A percentile compares a stretch with the other conserved stretches of the same genome.
Evolutionary conservation across 2,329 filamentous ascomycete genomes (phyloP).

Genomic region (Dactylellina leptospora): DNA sequence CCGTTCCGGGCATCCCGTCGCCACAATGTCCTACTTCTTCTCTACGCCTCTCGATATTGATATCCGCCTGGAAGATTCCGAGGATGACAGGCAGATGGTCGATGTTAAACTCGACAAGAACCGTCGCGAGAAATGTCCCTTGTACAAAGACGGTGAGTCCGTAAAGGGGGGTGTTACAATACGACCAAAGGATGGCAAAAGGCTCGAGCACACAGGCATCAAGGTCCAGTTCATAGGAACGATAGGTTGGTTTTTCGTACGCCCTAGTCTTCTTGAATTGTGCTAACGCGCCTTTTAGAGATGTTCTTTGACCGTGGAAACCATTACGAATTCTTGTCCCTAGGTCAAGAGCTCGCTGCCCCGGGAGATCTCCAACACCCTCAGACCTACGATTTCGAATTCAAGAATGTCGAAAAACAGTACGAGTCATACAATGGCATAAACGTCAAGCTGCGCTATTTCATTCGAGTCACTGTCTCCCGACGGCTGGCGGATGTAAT

Average conservation of each 20-base stretch:
- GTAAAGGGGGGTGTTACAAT: constrained; percentile 96
- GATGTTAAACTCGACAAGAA: constrained; percentile 99
- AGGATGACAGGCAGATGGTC: constrained; percentile 86
- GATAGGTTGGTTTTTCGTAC: constrained; percentile 71
- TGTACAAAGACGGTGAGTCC: constrained; percentile 98
- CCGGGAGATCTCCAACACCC: constrained; percentile 98
- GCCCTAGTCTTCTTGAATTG: background rate
- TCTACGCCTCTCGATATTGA: constrained; percentile 98
- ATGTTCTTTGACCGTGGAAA: constrained; percentile 99
- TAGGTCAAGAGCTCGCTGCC: constrained; percentile 94
- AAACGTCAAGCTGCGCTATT: constrained; percentile 99
- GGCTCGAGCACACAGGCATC: constrained; percentile 96
- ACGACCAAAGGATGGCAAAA: constrained; percentile 95
- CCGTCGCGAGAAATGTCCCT: constrained; percentile 91
- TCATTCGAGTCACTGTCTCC: constrained; percentile 94
- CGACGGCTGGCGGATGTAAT: constrained; percentile 97
- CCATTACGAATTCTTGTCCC: constrained; percentile 97
- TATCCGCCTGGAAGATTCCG: constrained; percentile 92
- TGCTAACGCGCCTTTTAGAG: constrained; percentile 66
- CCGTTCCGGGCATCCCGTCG: constrained; percentile 34
- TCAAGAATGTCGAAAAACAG: constrained; percentile 99
- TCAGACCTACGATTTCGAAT: constrained; percentile 98
- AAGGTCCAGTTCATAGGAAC: constrained; percentile 99
- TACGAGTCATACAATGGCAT: constrained; percentile 99
- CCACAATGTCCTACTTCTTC: constrained; percentile 93